Conservation (phyloP, 2,329 filamentous ascomycete genomes). For the Albifimbria verrucaria region DNA sequence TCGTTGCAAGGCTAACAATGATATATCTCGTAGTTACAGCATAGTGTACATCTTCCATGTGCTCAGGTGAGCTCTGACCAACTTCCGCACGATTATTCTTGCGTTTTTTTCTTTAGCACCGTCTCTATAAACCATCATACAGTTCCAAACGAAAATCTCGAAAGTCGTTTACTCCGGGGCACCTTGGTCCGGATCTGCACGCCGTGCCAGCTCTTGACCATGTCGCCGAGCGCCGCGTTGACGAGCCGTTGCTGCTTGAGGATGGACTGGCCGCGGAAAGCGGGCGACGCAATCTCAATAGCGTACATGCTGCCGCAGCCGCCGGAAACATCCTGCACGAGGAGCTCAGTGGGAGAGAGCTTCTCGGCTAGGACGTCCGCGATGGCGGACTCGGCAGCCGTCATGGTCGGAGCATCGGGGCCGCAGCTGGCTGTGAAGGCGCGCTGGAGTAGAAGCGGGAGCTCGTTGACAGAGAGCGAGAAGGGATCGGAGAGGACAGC, state of each 20-base stretch:
- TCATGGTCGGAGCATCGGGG: slow-evolving; percentile 26
- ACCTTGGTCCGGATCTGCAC: slow-evolving; percentile 73
- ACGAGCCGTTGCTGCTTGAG: slow-evolving; percentile 83
- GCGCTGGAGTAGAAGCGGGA: slow-evolving; percentile 2
- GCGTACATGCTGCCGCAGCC: slow-evolving; percentile 88
- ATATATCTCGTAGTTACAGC: too few species aligned
- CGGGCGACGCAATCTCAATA: slow-evolving; percentile 70
- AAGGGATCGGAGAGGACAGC: slow-evolving; percentile 2
- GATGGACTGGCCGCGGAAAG: slow-evolving; percentile 67
- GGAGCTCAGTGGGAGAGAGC: slow-evolving; percentile 41
- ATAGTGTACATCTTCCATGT: too few species aligned
- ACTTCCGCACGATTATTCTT: too few species aligned
- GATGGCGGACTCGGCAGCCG: slow-evolving; percentile 55
- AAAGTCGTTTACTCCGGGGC: slow-evolving; percentile 18
- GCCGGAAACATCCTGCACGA: slow-evolving; percentile 77
- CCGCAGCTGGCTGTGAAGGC: slow-evolving; percentile 3
- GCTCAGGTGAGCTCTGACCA: too few species aligned
- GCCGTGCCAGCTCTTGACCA: slow-evolving; percentile 80
- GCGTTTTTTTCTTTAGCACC: too few species aligned
- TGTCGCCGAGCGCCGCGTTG: slow-evolving; percentile 68
- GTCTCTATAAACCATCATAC: too few species aligned
- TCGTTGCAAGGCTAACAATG: too few species aligned
- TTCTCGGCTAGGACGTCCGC: slow-evolving; percentile 45
- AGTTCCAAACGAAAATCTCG: too few species aligned
- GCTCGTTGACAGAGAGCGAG: not conserved